phyloP scores from a whole-genome alignment of 2,329 filamentous ascomycete genomes.

The Sordariomycetes sp. region DNA sequence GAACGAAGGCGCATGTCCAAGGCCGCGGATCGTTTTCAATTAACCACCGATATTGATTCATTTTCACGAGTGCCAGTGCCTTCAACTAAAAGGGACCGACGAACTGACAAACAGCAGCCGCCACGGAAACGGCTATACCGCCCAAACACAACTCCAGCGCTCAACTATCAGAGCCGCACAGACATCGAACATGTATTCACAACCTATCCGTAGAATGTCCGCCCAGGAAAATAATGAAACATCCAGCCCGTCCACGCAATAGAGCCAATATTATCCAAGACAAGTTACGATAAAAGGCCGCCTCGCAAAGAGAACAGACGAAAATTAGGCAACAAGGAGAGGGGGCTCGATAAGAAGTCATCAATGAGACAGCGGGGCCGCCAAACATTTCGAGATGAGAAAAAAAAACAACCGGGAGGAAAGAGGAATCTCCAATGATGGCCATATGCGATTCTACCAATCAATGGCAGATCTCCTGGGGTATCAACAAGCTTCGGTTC shows the following conservation, averaged over 20 bases:
- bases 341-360: background rate
- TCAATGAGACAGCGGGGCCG: conserved; percentile 5
- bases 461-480: conserved; percentile 14
- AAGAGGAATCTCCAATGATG: conserved; percentile 1
- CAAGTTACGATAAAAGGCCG: background rate
- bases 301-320: background rate
- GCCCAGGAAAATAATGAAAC: background rate
- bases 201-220: background rate
- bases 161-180: conserved; percentile 12
- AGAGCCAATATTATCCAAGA: background rate
- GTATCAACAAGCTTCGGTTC: conserved; percentile 22
- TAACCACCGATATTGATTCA: background rate
- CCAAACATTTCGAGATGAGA: conserved; percentile 4
- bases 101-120: background rate
- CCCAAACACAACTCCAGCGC: conserved; percentile 4
- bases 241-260: background rate
- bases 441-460: background rate
- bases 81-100: background rate
- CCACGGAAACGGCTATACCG: background rate
- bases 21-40: too few species aligned
- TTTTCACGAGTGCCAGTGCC: background rate
- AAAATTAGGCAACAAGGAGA: background rate
- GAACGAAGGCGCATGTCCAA: too few species aligned
- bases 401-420: conserved; percentile 8
- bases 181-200: background rate